phyloP scores from a whole-genome alignment of 768 basidiomycete species.

The Baorangia bicolor region DNA sequence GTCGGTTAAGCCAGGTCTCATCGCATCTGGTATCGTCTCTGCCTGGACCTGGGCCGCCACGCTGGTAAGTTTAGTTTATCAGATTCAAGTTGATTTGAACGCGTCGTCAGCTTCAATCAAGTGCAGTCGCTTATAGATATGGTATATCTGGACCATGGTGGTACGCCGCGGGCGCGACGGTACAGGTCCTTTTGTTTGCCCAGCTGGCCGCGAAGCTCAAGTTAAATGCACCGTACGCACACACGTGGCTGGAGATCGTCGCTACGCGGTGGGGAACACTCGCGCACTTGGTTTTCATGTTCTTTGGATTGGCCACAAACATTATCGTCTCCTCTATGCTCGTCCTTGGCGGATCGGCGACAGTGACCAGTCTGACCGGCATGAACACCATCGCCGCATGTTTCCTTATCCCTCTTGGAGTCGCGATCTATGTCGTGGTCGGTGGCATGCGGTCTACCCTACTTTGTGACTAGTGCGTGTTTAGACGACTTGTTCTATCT shows the following conservation, averaged over 20 bases:
- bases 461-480: slow-evolving; percentile 79
- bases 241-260: slow-evolving; percentile 89
- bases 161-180: slow-evolving; percentile 88
- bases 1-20: slow-evolving; percentile 86
- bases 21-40: slow-evolving; percentile 89
- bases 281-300: slow-evolving; percentile 84
- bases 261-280: slow-evolving; percentile 73
- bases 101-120: slow-evolving; percentile 62
- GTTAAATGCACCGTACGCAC: slow-evolving; percentile 82
- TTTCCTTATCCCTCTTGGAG: slow-evolving; percentile 87
- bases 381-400: slow-evolving; percentile 90
- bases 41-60: slow-evolving; percentile 94
- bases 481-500: not conserved
- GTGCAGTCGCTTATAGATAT: slow-evolving; percentile 82
- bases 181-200: slow-evolving; percentile 90
- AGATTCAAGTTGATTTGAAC: not conserved
- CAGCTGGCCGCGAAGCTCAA: slow-evolving; percentile 91
- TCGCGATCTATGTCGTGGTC: slow-evolving; percentile 84
- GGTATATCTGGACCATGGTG: slow-evolving; percentile 88
- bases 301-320: slow-evolving; percentile 91
- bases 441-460: slow-evolving; percentile 87
- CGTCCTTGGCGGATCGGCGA: slow-evolving; percentile 79
- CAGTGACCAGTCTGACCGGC: slow-evolving; percentile 83
- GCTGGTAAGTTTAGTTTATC: slow-evolving; percentile 39
- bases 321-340: slow-evolving; percentile 89